These are phyloP conservation scores for Hemerocallis citrina DNA, from an alignment of 106 monocot species.

Conservation along the genomic window DNA sequence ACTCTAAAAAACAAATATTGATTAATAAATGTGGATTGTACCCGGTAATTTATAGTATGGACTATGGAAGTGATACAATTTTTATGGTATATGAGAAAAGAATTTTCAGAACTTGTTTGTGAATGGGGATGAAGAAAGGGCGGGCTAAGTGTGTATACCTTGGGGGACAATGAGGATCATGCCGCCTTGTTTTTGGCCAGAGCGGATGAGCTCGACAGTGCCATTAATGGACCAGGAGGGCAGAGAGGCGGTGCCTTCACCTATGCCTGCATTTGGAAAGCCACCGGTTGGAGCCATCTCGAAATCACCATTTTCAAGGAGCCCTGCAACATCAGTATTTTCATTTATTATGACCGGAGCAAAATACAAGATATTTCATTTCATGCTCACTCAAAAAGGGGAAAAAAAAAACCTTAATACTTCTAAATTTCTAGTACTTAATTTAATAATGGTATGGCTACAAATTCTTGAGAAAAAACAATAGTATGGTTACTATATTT, in stretches of 20 bases:
- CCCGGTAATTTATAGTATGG: no score
- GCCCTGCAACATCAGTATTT: constrained; percentile 28
- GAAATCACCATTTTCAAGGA: constrained; percentile 80
- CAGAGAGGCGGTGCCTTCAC: constrained; percentile 24
- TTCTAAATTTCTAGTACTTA: background rate
- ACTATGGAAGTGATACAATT: no score
- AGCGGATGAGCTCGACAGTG: constrained; percentile 76
- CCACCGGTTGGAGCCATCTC: constrained; percentile 64
- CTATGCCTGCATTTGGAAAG: constrained; percentile 27
- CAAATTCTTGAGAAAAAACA: no score
- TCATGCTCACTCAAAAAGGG: background rate
- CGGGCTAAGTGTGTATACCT: constrained; percentile 32
- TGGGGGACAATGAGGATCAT: constrained; percentile 96
- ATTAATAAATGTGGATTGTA: no score
- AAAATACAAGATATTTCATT: background rate
- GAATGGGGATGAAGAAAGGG: no score
- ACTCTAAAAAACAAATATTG: no score
- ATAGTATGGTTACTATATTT: no score
- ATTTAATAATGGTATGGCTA: no score
- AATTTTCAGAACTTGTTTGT: no score
- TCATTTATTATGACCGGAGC: background rate
- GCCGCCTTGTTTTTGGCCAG: constrained; percentile 87
- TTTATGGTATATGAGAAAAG: no score
- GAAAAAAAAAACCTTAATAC: background rate
- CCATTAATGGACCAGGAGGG: constrained; percentile 81